Base-by-base conservation (phyloP, 192 early-diverging fungal species). In the Podila epigama region DNA sequence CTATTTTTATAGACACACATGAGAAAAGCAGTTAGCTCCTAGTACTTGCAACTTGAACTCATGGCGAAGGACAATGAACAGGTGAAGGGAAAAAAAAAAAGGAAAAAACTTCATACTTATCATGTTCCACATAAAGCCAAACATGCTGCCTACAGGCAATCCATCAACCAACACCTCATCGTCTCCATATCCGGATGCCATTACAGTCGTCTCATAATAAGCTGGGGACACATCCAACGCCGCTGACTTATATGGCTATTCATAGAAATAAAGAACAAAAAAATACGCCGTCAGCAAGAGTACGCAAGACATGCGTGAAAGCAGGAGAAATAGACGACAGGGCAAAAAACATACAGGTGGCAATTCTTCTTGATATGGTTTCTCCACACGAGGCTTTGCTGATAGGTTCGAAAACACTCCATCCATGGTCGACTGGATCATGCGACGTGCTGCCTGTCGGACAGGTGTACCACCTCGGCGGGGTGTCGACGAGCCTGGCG, bases 131-230 rank as follows among this genome's bases (percentile, higher is more conserved):
- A 93, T 50, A 66, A 95, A 94, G 41, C 90, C 78, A 37, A 93
- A 84, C 15, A 89, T 62, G 48, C 87, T 88, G 9, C 96, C 96
- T 9, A 96, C 94, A 4, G 97, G 95, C 62, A 98, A 60, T 13
- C 96, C 95, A 60, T 98, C 97, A 11, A 98, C 90, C 8, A 96
- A 79, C 5, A 98, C 79, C 70, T 95, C 89, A 51, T 94, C 96
- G 40, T 93, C 93, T 68, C 92, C 88, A 25, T 79, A 71, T 13
- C 89, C 89, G 34, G 90, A 84, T 11, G 88, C 82, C 58, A 93
- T 62, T 4, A 68, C 25, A 20, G 42, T 68, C 15, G 65, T 51
- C 60, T 77, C 72, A 28, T 77, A 61, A 35, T 77, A 77, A 6
- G 66, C 72, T 29, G 72, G 72, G 13, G 72, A 67, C 11, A 77